Conservation (phyloP, 345 rosid genomes). For the Chamaenerion angustifolium region DNA sequence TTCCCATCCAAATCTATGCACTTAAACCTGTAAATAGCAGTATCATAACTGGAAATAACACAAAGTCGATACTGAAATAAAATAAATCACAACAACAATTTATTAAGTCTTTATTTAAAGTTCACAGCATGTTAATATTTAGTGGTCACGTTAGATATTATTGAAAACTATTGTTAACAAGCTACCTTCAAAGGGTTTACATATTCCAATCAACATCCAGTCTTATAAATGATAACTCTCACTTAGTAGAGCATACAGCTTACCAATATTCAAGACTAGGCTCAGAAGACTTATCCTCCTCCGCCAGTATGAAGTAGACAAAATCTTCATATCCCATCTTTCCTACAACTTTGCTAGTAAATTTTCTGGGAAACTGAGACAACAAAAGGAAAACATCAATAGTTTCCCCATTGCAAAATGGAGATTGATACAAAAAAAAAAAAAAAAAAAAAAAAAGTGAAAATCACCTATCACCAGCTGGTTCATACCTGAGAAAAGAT, state of each 20-base stretch:
- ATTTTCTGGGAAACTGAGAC: slow-evolving; percentile 57
- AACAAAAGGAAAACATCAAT: slow-evolving; percentile 5
- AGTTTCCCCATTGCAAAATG: too few relatives aligned
- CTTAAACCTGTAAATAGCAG: slow-evolving; percentile 50
- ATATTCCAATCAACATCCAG: background rate
- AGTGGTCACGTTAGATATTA: too few relatives aligned
- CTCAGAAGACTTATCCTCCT: slow-evolving; percentile 85
- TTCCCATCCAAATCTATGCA: slow-evolving; percentile 96
- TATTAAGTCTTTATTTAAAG: too few relatives aligned
- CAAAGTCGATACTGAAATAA: too few relatives aligned
- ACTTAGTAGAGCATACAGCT: background rate
- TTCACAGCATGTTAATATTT: too few relatives aligned
- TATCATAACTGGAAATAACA: background rate
- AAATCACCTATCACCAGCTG: background rate
- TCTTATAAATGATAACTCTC: background rate
- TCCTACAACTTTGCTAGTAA: slow-evolving; percentile 52
- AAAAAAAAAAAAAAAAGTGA: background rate
- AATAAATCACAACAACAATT: too few relatives aligned
- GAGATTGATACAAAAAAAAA: too few relatives aligned
- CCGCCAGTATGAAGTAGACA: slow-evolving; percentile 77
- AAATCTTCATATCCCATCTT: slow-evolving; percentile 97
- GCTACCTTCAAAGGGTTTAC: background rate
- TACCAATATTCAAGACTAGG: slow-evolving; percentile 91
- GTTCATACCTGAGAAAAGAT: slow-evolving; percentile 72
- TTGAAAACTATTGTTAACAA: too few relatives aligned